Evolutionary conservation across 2,329 filamentous ascomycete genomes (phyloP).

Genomic region (Phyllachora maydis): DNA sequence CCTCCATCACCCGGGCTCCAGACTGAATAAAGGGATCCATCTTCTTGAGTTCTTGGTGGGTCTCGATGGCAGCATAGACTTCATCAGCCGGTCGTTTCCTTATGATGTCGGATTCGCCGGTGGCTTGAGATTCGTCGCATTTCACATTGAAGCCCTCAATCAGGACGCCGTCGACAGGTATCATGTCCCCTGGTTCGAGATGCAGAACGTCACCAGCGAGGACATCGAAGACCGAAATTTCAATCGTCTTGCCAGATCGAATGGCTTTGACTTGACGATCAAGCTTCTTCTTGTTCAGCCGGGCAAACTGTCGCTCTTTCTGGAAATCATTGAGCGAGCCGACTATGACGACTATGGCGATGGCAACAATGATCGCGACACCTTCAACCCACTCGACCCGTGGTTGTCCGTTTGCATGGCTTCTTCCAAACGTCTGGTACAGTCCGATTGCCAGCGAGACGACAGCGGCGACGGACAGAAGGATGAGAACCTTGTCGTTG

Average conservation of each 20-base stretch:
- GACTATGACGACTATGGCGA: constrained; percentile 56
- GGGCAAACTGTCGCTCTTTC: constrained; percentile 63
- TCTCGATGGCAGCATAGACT: constrained; percentile 48
- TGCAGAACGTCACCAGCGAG: constrained; percentile 51
- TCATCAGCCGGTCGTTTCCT: constrained; percentile 47
- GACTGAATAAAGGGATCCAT: constrained; percentile 76
- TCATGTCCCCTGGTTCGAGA: constrained; percentile 54
- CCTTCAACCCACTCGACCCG: constrained; percentile 64
- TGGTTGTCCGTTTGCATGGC: constrained; percentile 27
- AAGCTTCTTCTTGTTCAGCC: constrained; percentile 61
- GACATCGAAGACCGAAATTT: constrained; percentile 49
- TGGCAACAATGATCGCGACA: constrained; percentile 65
- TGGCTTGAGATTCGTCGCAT: constrained; percentile 60
- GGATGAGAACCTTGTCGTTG: constrained; percentile 62
- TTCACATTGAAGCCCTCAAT: constrained; percentile 56
- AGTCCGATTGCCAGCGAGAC: constrained; percentile 56
- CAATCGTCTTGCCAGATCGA: constrained; percentile 47
- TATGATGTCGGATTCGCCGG: constrained; percentile 60
- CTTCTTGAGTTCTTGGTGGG: constrained; percentile 43
- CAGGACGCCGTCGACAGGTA: constrained; percentile 54
- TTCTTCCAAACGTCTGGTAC: constrained; percentile 49
- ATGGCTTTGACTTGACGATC: constrained; percentile 53
- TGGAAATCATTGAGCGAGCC: constrained; percentile 64
- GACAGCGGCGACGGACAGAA: constrained; percentile 48
- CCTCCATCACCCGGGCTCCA: constrained; percentile 58